A percentile compares a stretch with the other conserved stretches of the same genome.
Evolutionary conservation across 2,329 filamentous ascomycete genomes (phyloP).

Genomic region (Neonectria punicea): DNA sequence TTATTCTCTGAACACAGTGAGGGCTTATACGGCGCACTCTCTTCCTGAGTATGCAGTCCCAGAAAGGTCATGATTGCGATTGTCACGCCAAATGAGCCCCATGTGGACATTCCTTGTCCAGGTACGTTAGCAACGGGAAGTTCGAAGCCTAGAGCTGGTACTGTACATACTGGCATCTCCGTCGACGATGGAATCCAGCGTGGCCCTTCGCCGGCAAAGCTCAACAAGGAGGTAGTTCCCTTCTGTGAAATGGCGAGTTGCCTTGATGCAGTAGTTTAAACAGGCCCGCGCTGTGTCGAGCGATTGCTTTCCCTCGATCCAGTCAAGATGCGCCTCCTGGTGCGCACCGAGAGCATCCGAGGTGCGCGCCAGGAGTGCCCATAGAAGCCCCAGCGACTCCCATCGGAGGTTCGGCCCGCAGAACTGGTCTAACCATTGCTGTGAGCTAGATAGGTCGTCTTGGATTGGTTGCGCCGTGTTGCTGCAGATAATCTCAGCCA

Average conservation of each 20-base stretch:
- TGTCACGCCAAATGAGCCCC: not conserved
- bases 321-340: not conserved
- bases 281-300: slow-evolving; percentile 2
- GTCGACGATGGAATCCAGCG: slow-evolving; percentile 4
- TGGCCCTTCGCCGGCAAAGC: slow-evolving; percentile 15
- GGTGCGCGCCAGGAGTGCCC: slow-evolving; percentile 26
- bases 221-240: slow-evolving; percentile 24
- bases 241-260: slow-evolving; percentile 11
- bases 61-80: not conserved
- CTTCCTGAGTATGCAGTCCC: slow-evolving; percentile 6
- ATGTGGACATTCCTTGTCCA: not conserved
- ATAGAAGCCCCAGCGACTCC: slow-evolving; percentile 52
- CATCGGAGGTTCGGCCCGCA: slow-evolving; percentile 49
- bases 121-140: no score
- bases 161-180: slow-evolving; percentile 27
- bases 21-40: slow-evolving; percentile 7
- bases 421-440: slow-evolving; percentile 49
- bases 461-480: slow-evolving; percentile 47
- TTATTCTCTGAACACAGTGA: slow-evolving; percentile 23
- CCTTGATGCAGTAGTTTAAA: slow-evolving; percentile 13
- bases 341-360: slow-evolving; percentile 12
- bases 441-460: slow-evolving; percentile 47
- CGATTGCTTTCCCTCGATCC: not conserved
- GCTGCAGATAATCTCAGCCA: slow-evolving; percentile 41
- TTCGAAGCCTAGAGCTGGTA: not conserved